These are phyloP conservation scores for Knufia petricola DNA, from an alignment of 2,329 filamentous ascomycete species.

Conservation along the genomic window DNA sequence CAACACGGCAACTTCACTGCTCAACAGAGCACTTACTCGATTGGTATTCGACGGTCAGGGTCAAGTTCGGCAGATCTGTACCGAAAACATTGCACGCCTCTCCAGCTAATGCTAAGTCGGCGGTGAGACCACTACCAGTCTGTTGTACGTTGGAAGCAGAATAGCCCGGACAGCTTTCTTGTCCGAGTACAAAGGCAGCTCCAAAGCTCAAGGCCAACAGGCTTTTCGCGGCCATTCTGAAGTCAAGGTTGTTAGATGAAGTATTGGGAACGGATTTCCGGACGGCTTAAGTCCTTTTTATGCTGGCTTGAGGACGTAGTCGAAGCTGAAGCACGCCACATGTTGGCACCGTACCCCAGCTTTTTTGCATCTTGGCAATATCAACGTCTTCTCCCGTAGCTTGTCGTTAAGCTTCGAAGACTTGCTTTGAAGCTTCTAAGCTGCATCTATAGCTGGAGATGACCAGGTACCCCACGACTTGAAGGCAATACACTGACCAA, in stretches of 20 bases:
- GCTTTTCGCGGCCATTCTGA: neutral
- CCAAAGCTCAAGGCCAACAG: neutral
- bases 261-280: neutral
- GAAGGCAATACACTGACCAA: too few species aligned
- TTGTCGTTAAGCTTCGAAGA: neutral
- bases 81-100: conserved; percentile 53
- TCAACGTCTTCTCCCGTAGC: neutral
- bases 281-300: too few species aligned
- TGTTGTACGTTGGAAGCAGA: conserved; percentile 29
- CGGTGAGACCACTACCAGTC: conserved; percentile 47
- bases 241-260: neutral
- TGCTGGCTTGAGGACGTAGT: neutral
- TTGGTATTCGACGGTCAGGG: conserved; percentile 52
- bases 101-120: conserved; percentile 61
- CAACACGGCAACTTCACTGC: neutral
- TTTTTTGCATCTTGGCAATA: neutral
- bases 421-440: too few species aligned
- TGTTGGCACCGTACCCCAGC: neutral
- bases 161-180: conserved; percentile 31
- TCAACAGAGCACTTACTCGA: conserved; percentile 36
- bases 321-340: neutral
- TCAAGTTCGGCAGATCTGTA: conserved; percentile 46
- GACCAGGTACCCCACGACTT: neutral
- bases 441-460: neutral
- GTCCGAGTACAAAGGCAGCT: neutral